These are phyloP conservation scores for Claviceps paspali DNA, from an alignment of 2,329 filamentous ascomycete species.

Conservation along the genomic window DNA sequence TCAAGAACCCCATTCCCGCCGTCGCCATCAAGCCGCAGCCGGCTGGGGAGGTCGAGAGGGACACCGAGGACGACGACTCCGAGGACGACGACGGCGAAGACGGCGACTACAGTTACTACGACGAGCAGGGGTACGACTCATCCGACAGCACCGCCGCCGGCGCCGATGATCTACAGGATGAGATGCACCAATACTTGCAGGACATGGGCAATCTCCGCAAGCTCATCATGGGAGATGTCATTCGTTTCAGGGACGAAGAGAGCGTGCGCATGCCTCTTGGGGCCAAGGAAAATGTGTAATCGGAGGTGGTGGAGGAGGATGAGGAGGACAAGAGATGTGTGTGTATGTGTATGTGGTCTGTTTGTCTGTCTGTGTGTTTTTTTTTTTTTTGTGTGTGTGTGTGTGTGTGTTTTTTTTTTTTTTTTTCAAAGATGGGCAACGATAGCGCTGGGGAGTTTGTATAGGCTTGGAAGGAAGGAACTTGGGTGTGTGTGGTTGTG, in stretches of 20 bases:
- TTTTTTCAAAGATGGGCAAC: no score
- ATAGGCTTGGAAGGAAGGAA: no score
- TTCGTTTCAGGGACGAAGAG: constrained; percentile 47
- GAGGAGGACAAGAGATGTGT: background rate
- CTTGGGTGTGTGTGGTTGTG: no score
- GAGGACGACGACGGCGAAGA: background rate
- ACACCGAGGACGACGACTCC: constrained; percentile 14
- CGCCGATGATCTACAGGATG: constrained; percentile 60
- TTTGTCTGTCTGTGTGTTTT: no score
- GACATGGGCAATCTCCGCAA: constrained; percentile 57
- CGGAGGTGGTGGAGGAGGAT: no score
- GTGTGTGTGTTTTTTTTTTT: background rate
- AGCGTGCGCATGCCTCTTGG: constrained; percentile 38
- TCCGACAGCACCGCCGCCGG: no score
- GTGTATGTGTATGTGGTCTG: no score
- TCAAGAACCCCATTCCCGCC: constrained; percentile 79
- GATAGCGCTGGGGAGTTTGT: no score
- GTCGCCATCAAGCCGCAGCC: constrained; percentile 24
- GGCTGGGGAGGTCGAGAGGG: constrained; percentile 12
- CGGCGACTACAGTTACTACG: constrained; percentile 42
- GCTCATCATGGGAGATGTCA: constrained; percentile 62
- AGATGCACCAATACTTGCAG: constrained; percentile 69
- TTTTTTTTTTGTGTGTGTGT: no score
- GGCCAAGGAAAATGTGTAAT: constrained; percentile 26
- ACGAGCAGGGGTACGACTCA: constrained; percentile 40